phyloP scores from a whole-genome alignment of 805 yeast genomes.

The Saccharomycopsis fermentans region DNA sequence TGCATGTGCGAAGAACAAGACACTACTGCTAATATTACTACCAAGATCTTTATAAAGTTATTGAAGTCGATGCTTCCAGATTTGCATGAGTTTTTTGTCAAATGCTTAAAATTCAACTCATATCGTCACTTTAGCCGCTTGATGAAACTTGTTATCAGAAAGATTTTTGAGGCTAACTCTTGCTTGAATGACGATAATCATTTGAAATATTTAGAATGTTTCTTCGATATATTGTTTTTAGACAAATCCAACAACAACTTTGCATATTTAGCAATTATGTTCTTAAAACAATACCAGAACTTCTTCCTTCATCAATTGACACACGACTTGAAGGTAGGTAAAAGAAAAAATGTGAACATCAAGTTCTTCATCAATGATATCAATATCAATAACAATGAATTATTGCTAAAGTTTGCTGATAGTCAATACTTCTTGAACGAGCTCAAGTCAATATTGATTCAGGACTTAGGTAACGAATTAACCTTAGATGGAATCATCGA shows the following conservation, averaged over 20 bases:
- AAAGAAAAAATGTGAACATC: conserved; percentile 1
- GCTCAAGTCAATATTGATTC: conserved; percentile 5
- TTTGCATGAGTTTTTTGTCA: conserved; percentile 4
- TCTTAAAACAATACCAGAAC: conserved; percentile 13
- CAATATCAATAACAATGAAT: conserved; percentile 12
- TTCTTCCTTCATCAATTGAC: conserved; percentile 6
- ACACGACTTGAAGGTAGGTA: background rate
- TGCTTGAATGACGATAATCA: conserved; percentile 6
- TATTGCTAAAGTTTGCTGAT: conserved; percentile 11
- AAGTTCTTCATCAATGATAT: conserved; percentile 9
- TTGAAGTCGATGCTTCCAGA: conserved; percentile 9
- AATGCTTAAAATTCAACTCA: conserved; percentile 1
- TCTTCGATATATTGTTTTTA: conserved; percentile 13
- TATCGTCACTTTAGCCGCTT: conserved; percentile 4
- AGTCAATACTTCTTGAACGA: conserved; percentile 9
- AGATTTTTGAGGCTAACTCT: conserved; percentile 5
- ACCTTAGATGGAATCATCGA: conserved; percentile 16
- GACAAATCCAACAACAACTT: conserved; percentile 15
- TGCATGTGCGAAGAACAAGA: conserved; percentile 8
- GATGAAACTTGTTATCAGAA: conserved; percentile 1
- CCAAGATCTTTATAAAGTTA: conserved; percentile 11
- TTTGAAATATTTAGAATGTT: conserved; percentile 7
- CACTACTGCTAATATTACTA: conserved; percentile 1
- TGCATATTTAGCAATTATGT: conserved; percentile 10
- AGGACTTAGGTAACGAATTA: conserved; percentile 7